phyloP scores from a whole-genome alignment of 768 basidiomycete species.

The Pulveroboletus sp. region DNA sequence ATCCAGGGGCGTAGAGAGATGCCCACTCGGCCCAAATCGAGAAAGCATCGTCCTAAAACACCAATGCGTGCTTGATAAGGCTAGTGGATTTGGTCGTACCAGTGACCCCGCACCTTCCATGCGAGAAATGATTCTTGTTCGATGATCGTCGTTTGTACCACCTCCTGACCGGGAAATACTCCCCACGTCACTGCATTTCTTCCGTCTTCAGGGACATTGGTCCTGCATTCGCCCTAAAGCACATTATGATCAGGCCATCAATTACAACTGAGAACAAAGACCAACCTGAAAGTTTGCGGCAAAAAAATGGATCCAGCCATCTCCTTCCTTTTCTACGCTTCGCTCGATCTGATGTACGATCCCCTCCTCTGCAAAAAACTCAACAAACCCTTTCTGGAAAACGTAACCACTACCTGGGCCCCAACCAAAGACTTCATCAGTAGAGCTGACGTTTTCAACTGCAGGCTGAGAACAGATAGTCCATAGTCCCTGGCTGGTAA shows the following conservation, averaged over 20 bases:
- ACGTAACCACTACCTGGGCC: constrained; percentile 91
- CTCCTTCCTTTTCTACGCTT: constrained; percentile 48
- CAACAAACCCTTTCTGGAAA: constrained; percentile 96
- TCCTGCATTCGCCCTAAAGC: constrained; percentile 66
- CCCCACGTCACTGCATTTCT: constrained; percentile 99
- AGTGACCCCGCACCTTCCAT: constrained; percentile 73
- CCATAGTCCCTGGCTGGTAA: constrained; percentile 86
- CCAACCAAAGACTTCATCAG: constrained; percentile 84
- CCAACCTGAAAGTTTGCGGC: constrained; percentile 75
- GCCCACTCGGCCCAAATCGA: constrained; percentile 96
- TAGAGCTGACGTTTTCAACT: constrained; percentile 72
- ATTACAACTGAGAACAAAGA: neutral
- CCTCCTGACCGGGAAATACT: constrained; percentile 94
- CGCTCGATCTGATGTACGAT: constrained; percentile 59
- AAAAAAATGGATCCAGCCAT: constrained; percentile 77
- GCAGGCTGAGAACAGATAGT: constrained; percentile 96
- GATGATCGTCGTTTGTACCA: constrained; percentile 94
- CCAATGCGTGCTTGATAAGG: constrained; percentile 2
- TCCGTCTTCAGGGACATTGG: constrained; percentile 72
- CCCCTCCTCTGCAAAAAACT: constrained; percentile 77
- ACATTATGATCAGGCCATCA: neutral
- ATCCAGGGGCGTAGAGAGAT: constrained; percentile 72
- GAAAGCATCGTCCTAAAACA: constrained; percentile 85
- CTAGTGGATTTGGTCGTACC: neutral
- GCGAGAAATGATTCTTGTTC: constrained; percentile 91